Evolutionary conservation across 306 rosid species (phyloP).

Genomic region (Quercus gilva): DNA sequence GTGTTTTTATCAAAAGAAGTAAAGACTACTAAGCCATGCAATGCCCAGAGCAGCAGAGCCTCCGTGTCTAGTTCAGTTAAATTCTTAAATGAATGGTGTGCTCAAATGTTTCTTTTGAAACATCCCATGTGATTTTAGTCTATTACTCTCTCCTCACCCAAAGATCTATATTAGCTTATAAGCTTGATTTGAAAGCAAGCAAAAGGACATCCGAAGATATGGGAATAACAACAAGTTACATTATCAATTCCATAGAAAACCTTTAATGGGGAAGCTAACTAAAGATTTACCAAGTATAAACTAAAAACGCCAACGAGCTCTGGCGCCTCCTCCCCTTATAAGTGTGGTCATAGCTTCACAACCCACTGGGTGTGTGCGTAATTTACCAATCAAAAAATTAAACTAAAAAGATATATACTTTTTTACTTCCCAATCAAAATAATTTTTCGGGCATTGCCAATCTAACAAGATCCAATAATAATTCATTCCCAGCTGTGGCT

Average conservation of each 20-base stretch:
- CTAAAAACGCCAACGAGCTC: no score
- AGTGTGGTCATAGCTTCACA: no score
- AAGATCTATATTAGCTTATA: not conserved
- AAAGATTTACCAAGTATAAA: not conserved
- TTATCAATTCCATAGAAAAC: not conserved
- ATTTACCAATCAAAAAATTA: no score
- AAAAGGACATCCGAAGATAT: not conserved
- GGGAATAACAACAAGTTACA: not conserved
- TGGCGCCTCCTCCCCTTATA: no score
- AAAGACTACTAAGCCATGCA: not conserved
- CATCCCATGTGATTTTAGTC: not conserved
- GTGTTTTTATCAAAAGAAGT: not conserved
- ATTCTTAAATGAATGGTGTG: not conserved
- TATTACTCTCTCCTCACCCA: not conserved
- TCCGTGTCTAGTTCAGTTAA: not conserved
- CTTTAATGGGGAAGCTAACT: not conserved
- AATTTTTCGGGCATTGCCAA: not conserved
- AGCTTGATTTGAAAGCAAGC: not conserved
- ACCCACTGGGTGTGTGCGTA: rapidly evolving
- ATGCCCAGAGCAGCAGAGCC: not conserved
- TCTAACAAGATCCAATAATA: not conserved
- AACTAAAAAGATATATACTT: not conserved
- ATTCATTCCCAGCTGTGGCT: not conserved
- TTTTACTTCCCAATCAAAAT: not conserved
- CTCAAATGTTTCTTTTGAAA: not conserved